Base-by-base conservation (phyloP, 2,329 filamentous ascomycete genomes). In the Fusarium haematococcum region DNA sequence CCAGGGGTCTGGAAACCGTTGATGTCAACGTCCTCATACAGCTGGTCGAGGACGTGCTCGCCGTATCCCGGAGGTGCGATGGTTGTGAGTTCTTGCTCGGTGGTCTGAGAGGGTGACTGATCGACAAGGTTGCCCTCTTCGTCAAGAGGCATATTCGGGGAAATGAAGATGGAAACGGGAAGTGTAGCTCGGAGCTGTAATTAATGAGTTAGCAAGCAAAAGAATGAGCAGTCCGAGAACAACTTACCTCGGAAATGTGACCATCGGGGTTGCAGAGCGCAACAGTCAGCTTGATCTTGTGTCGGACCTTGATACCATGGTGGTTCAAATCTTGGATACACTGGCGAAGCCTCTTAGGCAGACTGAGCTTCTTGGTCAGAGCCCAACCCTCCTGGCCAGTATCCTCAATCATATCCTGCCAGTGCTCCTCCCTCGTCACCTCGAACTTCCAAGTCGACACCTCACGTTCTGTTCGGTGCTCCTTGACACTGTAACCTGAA, bases 251-350 rank as follows among this genome's bases (percentile, higher is more conserved):
- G 65, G 95, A 98, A 65, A 95, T 89, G 80, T 98, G 97, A 0
- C 95, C 96, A 81, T 99, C 97, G 0, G 97, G 96, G 78, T 99
- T 98, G 83, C 95, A 93, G 43, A 99, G 89, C 56, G 96, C 94
- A 69, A 98, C 92, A 59, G 94, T 95, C 79, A 98, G 89, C 85
- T 96, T 96, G 76, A 98, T 89, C 84, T 97, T 97, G 83, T 99
- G 97, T 65, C 94, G 90, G 62, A 98, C 90, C 83, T 97, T 98
- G 85, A 99, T 97, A 60, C 94, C 94, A 77, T 94, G 92, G 25
- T 93, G 92, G 78, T 97, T 95, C 54, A 97, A 92, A 79, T 98
- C 95, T 82, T 99, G 97, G 60, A 98, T 86, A 84, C 96, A 98
- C 75, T 91, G 90, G 75, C 92, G 92, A 71, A 99, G 85, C 66